Evolutionary conservation across 2,329 filamentous ascomycete species (phyloP), one percentile per base, ranked within the genome.

Genomic region (Pezicula radicicola): DNA sequence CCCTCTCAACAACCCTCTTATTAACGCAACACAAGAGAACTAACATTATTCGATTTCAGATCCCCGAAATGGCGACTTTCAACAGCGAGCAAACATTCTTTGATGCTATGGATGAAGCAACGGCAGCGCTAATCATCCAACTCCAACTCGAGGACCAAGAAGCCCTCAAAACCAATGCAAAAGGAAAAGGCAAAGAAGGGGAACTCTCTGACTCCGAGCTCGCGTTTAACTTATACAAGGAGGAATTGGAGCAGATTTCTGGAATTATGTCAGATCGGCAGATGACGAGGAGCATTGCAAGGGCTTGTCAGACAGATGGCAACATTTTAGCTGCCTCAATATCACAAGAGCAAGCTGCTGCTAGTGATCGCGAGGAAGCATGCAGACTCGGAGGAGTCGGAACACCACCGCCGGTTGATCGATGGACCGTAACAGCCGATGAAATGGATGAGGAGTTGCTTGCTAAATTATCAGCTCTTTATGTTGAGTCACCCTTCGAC

Each of bases 211-310:
- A 60, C 21, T 33, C 47, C 6, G 43, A 60, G 28, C 12, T 61
- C n/a, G 55, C 60, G 15, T 33, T 55, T 1, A 9, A 52, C 10
- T 30, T 60, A 3, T 55, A 60, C 36, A 48, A 39, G 9, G 18
- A 58, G 12, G 59, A 60, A 19, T 43, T 59, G 15, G 35, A 56
- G 48, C 45, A 19, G 6, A 49, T 25, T 21, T 25, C 49, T 21
- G 36, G 47, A 8, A 43, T 58, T 3, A 18, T 60, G 12, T 27
- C 49, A 6, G 58, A 62, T 37, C 37, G 49, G 10, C 49, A 35
- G 3, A 60, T 65, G 58, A 60, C 56, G 2, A 52, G 30, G 25
- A 64, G 59, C 42, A 61, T 65, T 40, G 54, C 53, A n/a, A 30
- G 25, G 13, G 58, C 59, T 33, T 55, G 60, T n/a, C 55, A 54